These are phyloP conservation scores for Silene noctiflora DNA, from an alignment of 179 eudicot species.

Conservation along the genomic window DNA sequence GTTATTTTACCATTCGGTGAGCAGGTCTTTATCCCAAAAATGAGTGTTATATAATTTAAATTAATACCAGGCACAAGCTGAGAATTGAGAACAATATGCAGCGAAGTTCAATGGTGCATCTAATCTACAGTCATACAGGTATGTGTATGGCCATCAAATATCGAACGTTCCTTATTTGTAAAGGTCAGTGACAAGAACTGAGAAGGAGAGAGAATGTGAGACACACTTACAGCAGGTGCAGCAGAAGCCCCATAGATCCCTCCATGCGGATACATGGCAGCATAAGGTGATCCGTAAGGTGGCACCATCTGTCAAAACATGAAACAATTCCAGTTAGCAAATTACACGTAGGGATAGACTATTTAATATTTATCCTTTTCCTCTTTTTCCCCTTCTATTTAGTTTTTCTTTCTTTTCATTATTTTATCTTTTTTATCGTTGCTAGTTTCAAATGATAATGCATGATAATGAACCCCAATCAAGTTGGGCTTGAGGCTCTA, in stretches of 20 bases:
- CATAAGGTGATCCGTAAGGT: conserved; percentile 88
- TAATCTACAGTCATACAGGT: background rate
- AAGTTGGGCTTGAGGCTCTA: no score
- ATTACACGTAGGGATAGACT: background rate
- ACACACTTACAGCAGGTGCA: conserved; percentile 63
- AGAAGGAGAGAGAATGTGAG: background rate
- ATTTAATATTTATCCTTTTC: no score
- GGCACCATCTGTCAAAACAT: conserved; percentile 61
- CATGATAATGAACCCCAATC: background rate
- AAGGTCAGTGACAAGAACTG: background rate
- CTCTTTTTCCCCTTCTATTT: no score
- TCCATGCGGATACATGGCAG: conserved; percentile 83
- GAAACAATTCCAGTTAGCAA: conserved; percentile 17
- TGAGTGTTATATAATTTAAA: no score
- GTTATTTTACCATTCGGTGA: background rate
- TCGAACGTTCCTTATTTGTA: background rate
- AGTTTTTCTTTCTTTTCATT: background rate
- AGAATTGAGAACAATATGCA: background rate
- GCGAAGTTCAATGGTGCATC: background rate
- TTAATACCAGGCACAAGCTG: no score
- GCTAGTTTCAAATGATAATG: background rate
- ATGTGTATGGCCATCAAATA: background rate
- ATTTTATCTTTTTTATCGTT: no score
- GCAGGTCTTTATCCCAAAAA: background rate
- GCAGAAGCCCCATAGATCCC: conserved; percentile 81